Evolutionary conservation across 352 stramenopile species (phyloP).

Genomic region (Phytophthora kernoviae): DNA sequence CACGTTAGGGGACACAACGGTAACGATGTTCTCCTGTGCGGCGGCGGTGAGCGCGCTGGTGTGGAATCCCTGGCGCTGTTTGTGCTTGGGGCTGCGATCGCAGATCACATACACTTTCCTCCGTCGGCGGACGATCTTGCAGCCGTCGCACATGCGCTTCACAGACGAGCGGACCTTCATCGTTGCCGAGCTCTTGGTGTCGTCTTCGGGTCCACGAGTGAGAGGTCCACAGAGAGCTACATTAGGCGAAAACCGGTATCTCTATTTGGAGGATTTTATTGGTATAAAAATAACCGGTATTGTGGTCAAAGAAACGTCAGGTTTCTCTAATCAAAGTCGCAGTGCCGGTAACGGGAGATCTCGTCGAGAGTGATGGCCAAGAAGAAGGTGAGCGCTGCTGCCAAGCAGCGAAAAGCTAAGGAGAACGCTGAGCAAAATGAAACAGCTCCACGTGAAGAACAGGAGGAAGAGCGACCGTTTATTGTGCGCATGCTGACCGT

Average conservation of each 20-base stretch:
- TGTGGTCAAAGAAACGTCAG: not conserved
- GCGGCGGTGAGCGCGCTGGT: slow-evolving; percentile 55
- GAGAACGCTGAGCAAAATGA: not conserved
- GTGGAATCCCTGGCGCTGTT: slow-evolving; percentile 93
- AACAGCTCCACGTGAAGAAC: not conserved
- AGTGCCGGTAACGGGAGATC: too few relatives aligned
- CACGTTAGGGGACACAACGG: slow-evolving; percentile 88
- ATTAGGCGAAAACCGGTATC: not conserved
- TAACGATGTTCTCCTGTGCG: slow-evolving; percentile 23
- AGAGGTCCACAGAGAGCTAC: not conserved
- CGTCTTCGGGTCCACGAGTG: slow-evolving; percentile 29
- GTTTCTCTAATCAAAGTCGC: not conserved
- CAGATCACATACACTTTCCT: slow-evolving; percentile 92
- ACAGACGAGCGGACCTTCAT: slow-evolving; percentile 94
- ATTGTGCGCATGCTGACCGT: slow-evolving; percentile 65
- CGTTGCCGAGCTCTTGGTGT: slow-evolving; percentile 20
- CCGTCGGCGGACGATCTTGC: slow-evolving; percentile 89
- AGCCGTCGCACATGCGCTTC: slow-evolving; percentile 92
- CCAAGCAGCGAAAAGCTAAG: not conserved
- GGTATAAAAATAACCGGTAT: not conserved
- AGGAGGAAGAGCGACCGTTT: slow-evolving; percentile 41
- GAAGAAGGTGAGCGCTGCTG: slow-evolving; percentile 11
- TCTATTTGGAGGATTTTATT: not conserved
- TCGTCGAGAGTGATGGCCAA: slow-evolving; percentile 7
- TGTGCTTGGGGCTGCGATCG: slow-evolving; percentile 92